Evolutionary conservation across 257 asterid genomes (phyloP), one percentile per base, ranked within the genome.

Genomic region (Craterostigma plantagineum): DNA sequence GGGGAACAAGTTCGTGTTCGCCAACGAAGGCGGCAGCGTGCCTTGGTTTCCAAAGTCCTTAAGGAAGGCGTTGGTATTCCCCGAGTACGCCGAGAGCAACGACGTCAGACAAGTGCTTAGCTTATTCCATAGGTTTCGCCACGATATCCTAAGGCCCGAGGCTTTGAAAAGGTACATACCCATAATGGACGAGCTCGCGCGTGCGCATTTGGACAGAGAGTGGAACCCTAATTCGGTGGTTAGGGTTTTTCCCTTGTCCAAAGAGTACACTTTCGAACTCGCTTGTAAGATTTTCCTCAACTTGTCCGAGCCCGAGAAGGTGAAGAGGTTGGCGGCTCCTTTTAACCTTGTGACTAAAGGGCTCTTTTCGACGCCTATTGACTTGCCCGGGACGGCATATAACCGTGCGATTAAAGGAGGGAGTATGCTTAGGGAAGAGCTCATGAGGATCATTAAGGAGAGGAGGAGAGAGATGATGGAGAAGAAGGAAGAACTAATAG

Each of bases 331-430:
- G 16, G 75, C 75, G 1, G 16, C 43, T 34, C 60, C 72, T 17
- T 79, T 79, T 66, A 66, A 64, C 14, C n/a, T 69, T 23, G 74
- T 84, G 64, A 37, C 70, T 50, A 70, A 60, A 35, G 96, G 93
- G 9, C 37, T 84, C 3, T 62, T 84, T 48, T 69, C 79, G 0
- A 30, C 74, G 34, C 80, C 84, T 10, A 13, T 77, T 46, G 59
- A 74, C 61, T 14, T 84, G 11, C 92, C 85, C 0, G 38, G 65
- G 16, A 35, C 48, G 15, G 30, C 30, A 10, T 16, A 45, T 12
- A 8, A 42, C 46, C 60, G 59, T 5, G 85, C 74, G 0, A 75
- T 75, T 3, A 70, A 67, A 53, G 80, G 79, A 0, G 64, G 79
- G 0, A 67, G 64, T 1, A 45, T 65, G 37, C 49, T 71, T 0